Conservation (phyloP, 352 stramenopile genomes). For the Phytophthora ramorum region DNA sequence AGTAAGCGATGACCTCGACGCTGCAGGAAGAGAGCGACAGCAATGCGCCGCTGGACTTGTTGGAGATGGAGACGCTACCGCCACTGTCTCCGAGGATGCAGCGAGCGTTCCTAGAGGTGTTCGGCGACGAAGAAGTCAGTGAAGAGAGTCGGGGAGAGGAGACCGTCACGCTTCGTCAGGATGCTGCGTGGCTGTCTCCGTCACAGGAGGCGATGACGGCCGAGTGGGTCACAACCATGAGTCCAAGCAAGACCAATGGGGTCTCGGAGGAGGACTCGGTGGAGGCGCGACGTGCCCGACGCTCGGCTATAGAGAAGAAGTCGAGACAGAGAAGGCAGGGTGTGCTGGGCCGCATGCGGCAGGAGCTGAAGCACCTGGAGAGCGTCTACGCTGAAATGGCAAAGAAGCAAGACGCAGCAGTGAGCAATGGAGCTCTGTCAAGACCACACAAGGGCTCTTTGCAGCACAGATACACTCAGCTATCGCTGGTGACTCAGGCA, state of each 20-base stretch:
- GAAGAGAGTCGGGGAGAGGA: conserved; percentile 3
- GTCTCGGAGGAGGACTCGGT: conserved; percentile 6
- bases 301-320: conserved; percentile 69
- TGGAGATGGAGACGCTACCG: conserved; percentile 14
- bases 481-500: conserved; percentile 44
- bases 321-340: conserved; percentile 47
- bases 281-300: conserved; percentile 44
- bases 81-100: conserved; percentile 34
- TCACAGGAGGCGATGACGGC: conserved; percentile 13
- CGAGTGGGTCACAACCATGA: conserved; percentile 20
- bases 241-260: conserved; percentile 26
- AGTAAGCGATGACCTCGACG: conserved; percentile 10
- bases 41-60: conserved; percentile 6
- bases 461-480: conserved; percentile 40
- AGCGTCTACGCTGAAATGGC: conserved; percentile 46
- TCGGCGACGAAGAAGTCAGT: conserved; percentile 31
- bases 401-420: conserved; percentile 24
- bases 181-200: conserved; percentile 3
- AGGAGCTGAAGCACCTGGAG: conserved; percentile 61
- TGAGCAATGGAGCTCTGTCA: neutral
- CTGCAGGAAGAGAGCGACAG: conserved; percentile 7
- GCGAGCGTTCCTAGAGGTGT: conserved; percentile 26
- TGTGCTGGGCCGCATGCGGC: conserved; percentile 47
- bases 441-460: conserved; percentile 10
- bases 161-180: conserved; percentile 13